Conservation (phyloP, 306 rosid genomes). For the Cicer chorassanicum region DNA sequence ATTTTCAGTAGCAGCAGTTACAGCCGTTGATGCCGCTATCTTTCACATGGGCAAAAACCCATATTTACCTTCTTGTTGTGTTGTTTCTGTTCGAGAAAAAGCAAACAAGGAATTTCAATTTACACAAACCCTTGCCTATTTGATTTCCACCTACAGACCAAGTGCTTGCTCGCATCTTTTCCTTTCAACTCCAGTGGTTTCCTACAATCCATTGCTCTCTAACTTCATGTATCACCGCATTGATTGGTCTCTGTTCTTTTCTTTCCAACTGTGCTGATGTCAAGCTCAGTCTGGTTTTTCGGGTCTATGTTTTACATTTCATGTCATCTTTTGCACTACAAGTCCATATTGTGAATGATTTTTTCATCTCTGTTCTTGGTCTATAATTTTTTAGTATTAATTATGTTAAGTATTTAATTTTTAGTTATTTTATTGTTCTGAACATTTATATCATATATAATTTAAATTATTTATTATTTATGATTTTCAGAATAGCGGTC, state of each 20-base stretch:
- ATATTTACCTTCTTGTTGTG: neutral
- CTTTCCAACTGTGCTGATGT: neutral
- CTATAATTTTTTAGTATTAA: neutral
- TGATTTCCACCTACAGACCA: neutral
- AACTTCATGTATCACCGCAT: slow-evolving; percentile 1
- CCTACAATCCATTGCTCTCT: neutral
- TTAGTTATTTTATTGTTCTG: neutral
- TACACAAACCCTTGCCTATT: neutral
- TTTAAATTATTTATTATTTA: neutral
- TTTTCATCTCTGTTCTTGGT: neutral
- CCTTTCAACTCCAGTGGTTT: slow-evolving; percentile 10
- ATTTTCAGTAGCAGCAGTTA: neutral
- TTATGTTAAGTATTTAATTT: neutral
- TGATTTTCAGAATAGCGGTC: neutral
- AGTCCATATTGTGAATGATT: neutral
- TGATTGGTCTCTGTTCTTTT: slow-evolving; percentile 7
- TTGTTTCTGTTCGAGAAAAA: slow-evolving; percentile 16
- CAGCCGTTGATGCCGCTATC: neutral
- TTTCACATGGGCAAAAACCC: neutral
- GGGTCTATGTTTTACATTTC: neutral
- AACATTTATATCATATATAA: neutral
- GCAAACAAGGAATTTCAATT: neutral
- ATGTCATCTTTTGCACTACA: neutral
- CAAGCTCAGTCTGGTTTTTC: neutral
- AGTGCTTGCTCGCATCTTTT: neutral